Percentiles rank a stretch among this genome's conserved stretches.
Conservation (phyloP, 2,329 filamentous ascomycete species). For the Trichothecium roseum region DNA sequence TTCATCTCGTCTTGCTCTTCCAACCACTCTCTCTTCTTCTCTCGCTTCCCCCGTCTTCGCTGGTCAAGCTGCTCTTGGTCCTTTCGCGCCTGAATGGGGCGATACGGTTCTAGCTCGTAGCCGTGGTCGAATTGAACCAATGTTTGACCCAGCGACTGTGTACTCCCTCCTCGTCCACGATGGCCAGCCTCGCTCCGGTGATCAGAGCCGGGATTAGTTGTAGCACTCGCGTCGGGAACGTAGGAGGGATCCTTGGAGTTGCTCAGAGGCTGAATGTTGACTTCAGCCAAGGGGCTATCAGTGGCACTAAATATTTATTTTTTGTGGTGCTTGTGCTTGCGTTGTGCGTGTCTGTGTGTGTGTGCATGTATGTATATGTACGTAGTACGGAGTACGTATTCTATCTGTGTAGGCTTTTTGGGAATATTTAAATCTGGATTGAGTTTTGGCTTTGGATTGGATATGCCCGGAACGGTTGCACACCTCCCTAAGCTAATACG, state of each 20-base stretch:
- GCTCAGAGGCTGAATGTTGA: slow-evolving; percentile 22
- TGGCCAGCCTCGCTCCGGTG: slow-evolving; percentile 12
- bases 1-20: slow-evolving; percentile 84
- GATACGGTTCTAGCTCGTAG: slow-evolving; percentile 33
- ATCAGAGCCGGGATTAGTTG: slow-evolving; percentile 10
- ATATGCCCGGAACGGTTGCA: too few species aligned
- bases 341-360: too few species aligned
- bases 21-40: slow-evolving; percentile 59
- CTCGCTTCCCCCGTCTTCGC: slow-evolving; percentile 33
- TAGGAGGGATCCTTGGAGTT: slow-evolving; percentile 27
- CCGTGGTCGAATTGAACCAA: slow-evolving; percentile 8
- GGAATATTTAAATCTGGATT: too few species aligned
- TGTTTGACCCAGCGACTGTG: slow-evolving; percentile 1
- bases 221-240: slow-evolving; percentile 16
- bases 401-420: too few species aligned
- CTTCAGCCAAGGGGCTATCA: not conserved
- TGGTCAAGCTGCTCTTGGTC: slow-evolving; percentile 19
- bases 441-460: too few species aligned
- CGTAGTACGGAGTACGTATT: too few species aligned
- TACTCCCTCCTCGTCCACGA: slow-evolving; percentile 25
- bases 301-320: too few species aligned
- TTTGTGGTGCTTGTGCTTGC: too few species aligned
- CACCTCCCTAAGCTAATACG: too few species aligned
- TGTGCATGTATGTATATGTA: too few species aligned
- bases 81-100: slow-evolving; percentile 17